Conservation (phyloP, 208 protist species). For the Crithidia expoeki region DNA sequence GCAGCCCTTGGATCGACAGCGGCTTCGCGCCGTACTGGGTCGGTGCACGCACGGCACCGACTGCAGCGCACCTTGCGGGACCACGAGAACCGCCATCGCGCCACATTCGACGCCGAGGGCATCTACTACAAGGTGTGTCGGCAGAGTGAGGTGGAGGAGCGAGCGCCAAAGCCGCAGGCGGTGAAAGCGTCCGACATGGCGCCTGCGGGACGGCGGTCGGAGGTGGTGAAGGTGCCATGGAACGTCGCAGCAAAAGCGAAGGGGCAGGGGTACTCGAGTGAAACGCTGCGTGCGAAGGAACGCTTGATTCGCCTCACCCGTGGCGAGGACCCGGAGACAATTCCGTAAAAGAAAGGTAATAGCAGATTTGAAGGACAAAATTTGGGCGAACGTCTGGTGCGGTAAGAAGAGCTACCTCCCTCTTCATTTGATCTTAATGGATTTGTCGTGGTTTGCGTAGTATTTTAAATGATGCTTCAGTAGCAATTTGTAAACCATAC, state of each 20-base stretch:
- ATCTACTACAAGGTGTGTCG: conserved; percentile 82
- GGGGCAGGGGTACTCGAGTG: conserved; percentile 65
- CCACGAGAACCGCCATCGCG: conserved; percentile 76
- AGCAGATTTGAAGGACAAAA: neutral
- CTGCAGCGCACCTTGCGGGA: conserved; percentile 69
- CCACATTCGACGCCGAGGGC: conserved; percentile 90
- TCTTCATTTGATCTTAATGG: too few relatives aligned
- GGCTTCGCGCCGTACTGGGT: neutral
- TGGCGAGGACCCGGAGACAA: conserved; percentile 84
- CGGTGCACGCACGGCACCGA: conserved; percentile 57
- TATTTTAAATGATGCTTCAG: too few relatives aligned
- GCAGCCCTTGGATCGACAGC: neutral
- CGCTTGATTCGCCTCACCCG: conserved; percentile 82
- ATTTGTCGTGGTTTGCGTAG: too few relatives aligned
- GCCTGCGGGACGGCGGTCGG: conserved; percentile 16
- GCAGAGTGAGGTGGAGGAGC: conserved; percentile 56
- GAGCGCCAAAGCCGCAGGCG: conserved; percentile 59
- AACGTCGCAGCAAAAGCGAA: conserved; percentile 72
- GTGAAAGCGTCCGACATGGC: conserved; percentile 68
- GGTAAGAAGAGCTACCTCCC: too few relatives aligned
- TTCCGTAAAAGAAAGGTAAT: conserved; percentile 48
- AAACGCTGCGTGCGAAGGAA: conserved; percentile 84
- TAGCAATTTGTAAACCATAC: too few relatives aligned
- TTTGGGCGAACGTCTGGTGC: neutral
- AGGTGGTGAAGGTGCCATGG: conserved; percentile 91